Base-by-base conservation (phyloP, 108 stramenopile genomes). In the Cyclostephanos invisitatus region DNA sequence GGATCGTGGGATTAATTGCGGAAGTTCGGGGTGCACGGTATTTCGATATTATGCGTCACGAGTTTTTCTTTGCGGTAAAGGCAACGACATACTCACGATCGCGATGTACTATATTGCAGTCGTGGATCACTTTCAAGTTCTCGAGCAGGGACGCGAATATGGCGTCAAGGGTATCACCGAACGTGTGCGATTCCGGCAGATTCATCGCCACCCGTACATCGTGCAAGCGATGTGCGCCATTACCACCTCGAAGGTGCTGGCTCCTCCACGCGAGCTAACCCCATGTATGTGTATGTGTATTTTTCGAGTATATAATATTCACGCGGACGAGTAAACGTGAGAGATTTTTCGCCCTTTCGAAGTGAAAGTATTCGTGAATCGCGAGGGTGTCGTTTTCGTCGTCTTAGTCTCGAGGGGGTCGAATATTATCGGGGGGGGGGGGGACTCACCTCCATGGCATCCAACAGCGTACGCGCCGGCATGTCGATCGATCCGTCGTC, bases 61-160 rank as follows among this genome's bases (percentile, higher is more conserved):
- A 49, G 5, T 18, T 49, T 18, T 24, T 53, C 1, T n/a, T n/a
- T n/a, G n/a, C n/a, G n/a, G n/a, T n/a, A n/a, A n/a, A n/a, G n/a
- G 51, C n/a, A 53, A 53, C 3, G 15, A 40, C 6, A 53, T 28
- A 67, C 77, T 77, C 53, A 77, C 77, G 49, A 78, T 93, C 92
- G 10, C 92, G 84, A 76, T 93, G 92, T 15, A 89, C 85, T 47
- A 93, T 86, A 20, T 82, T 68, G 24, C 60, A 21, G 14, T 57
- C 53, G 68, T 93, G 90, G 21, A 89, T 73, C 32, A 55, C 63
- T 18, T 46, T 49, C 64, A 91, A 61, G 24, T 81, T 80, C 28
- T 81, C 64, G 56, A 93, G 77, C 7, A 93, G 57, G 11, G 49
- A 58, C 12, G 55, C 17, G 11, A 89, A 68, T 11, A 81, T 66